These are phyloP conservation scores for Populus simonii DNA, from an alignment of 345 rosid species.

Conservation along the genomic window DNA sequence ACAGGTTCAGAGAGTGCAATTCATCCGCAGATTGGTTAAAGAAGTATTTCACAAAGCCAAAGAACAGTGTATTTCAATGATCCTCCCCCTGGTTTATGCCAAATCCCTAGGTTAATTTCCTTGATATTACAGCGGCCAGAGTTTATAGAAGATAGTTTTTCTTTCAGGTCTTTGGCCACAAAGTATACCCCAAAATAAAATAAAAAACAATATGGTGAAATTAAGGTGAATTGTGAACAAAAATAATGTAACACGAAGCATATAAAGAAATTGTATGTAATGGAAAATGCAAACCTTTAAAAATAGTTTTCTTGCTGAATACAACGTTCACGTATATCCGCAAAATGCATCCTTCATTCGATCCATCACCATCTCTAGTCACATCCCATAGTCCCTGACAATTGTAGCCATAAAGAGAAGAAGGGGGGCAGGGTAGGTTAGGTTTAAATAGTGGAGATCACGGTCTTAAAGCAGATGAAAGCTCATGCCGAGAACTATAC, in stretches of 20 bases:
- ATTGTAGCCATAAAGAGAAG: slow-evolving; percentile 3
- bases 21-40: not conserved
- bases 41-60: not conserved
- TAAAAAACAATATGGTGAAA: not conserved
- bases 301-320: slow-evolving; percentile 80
- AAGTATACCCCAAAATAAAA: not conserved
- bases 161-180: not conserved
- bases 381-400: slow-evolving; percentile 82
- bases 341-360: slow-evolving; percentile 64
- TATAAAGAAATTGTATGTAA: not conserved
- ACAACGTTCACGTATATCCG: slow-evolving; percentile 68
- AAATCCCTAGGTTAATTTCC: not conserved
- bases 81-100: not conserved
- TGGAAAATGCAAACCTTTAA: slow-evolving; percentile 61
- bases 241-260: not conserved
- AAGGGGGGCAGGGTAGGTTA: not conserved
- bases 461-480: not conserved
- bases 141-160: not conserved
- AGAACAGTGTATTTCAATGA: not conserved
- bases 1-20: not conserved
- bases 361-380: slow-evolving; percentile 44
- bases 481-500: not conserved
- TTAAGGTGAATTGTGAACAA: not conserved
- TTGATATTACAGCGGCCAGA: not conserved
- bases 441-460: too few relatives aligned